Conservation (phyloP, 495 filamentous ascomycete species). For the Cryomyces minteri region DNA sequence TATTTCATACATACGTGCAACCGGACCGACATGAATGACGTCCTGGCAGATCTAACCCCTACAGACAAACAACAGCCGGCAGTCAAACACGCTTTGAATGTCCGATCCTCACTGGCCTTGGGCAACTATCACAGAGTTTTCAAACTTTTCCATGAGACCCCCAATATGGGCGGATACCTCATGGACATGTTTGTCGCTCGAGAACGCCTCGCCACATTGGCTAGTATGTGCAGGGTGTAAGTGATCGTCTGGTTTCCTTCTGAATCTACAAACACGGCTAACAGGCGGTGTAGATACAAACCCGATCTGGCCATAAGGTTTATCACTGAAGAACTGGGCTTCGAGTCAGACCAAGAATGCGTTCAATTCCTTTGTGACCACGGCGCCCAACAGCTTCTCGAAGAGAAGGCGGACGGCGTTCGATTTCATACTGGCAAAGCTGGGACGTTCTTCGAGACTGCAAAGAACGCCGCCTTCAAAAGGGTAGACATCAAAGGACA, state of each 20-base stretch:
- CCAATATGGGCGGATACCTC: conserved; percentile 94
- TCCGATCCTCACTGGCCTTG: conserved; percentile 77
- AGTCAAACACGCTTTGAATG: conserved; percentile 80
- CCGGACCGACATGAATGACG: conserved; percentile 93
- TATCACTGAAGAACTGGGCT: conserved; percentile 87
- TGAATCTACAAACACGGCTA: conserved; percentile 12
- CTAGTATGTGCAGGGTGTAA: conserved; percentile 86
- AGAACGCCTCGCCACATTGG: conserved; percentile 77
- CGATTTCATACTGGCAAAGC: conserved; percentile 62
- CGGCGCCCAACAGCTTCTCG: conserved; percentile 53
- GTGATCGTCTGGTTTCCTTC: conserved; percentile 21
- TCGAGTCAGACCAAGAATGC: conserved; percentile 81
- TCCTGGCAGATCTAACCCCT: conserved; percentile 91
- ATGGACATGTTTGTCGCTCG: conserved; percentile 98
- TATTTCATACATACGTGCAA: conserved; percentile 99
- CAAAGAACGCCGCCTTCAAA: conserved; percentile 52
- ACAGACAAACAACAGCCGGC: conserved; percentile 73
- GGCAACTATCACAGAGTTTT: conserved; percentile 98
- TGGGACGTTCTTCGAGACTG: conserved; percentile 48
- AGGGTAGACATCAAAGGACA: conserved; percentile 95
- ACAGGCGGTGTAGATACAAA: conserved; percentile 52
- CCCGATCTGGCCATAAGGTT: conserved; percentile 75
- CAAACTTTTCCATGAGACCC: conserved; percentile 79
- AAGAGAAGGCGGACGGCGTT: conserved; percentile 56
- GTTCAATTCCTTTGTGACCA: conserved; percentile 74